phyloP scores from a whole-genome alignment of 169 alveolate species.

The Plasmodium vivax region DNA sequence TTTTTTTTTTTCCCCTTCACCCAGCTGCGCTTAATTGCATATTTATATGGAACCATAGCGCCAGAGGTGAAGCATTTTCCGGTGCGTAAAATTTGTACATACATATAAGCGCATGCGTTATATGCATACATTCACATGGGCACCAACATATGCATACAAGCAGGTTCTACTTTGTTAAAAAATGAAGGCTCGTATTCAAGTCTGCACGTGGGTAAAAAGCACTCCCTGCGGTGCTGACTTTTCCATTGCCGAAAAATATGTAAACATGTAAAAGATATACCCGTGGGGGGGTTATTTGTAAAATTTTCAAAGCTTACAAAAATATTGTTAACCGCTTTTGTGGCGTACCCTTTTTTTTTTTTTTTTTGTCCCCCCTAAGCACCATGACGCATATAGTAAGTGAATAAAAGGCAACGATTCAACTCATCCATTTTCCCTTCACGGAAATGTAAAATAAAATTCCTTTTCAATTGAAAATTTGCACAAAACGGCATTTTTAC shows the following conservation, averaged over 20 bases:
- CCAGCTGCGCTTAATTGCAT: neutral
- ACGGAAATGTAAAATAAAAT: neutral
- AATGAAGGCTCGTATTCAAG: neutral
- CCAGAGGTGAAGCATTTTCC: neutral
- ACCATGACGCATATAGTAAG: neutral
- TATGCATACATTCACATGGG: neutral
- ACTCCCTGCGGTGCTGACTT: neutral
- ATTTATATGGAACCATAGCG: neutral
- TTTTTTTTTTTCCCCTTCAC: neutral
- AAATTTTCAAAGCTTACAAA: neutral
- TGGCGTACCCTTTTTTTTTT: neutral
- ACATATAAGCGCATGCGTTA: neutral
- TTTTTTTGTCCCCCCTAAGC: neutral
- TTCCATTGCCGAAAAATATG: neutral
- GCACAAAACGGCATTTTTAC: neutral
- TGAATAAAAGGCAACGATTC: neutral
- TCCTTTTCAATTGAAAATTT: neutral
- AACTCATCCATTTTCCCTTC: neutral
- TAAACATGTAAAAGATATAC: neutral
- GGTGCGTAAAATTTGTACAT: neutral
- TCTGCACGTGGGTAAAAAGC: neutral
- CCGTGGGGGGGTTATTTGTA: neutral
- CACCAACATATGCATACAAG: neutral
- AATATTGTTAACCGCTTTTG: neutral
- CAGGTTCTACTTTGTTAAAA: neutral